Evolutionary conservation across 768 basidiomycete species (phyloP).

Genomic region (Rhodotorula graminis): DNA sequence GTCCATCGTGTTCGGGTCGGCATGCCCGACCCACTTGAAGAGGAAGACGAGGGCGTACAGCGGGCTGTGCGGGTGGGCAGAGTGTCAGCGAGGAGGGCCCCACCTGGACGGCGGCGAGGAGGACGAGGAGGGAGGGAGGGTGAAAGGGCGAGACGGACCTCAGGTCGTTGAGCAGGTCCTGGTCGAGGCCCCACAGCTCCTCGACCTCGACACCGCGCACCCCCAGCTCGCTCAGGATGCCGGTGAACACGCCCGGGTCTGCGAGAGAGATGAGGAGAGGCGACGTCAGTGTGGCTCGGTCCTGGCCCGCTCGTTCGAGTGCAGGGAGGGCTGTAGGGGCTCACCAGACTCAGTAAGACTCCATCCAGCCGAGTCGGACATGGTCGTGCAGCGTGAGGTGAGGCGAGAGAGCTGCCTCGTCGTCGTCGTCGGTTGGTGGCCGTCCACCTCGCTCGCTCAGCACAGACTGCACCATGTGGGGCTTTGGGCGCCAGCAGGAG

Average conservation of each 20-base stretch:
- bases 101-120: neutral
- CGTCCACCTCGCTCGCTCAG: neutral
- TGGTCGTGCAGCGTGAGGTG: neutral
- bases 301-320: neutral
- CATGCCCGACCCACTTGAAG: slow-evolving; percentile 85
- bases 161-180: slow-evolving; percentile 15
- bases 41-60: slow-evolving; percentile 88
- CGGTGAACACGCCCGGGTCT: slow-evolving; percentile 52
- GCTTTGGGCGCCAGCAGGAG: neutral
- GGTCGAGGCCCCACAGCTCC: slow-evolving; percentile 78
- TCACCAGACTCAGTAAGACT: slow-evolving; percentile 14
- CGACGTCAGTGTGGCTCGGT: neutral
- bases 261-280: neutral
- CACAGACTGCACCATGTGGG: neutral
- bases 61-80: slow-evolving; percentile 53
- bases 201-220: slow-evolving; percentile 76
- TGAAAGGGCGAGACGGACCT: neutral
- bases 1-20: slow-evolving; percentile 27
- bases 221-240: slow-evolving; percentile 70
- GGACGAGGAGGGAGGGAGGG: neutral
- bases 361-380: slow-evolving; percentile 14
- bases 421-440: neutral
- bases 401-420: neutral
- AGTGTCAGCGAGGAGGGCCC: neutral
- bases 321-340: neutral